phyloP scores from a whole-genome alignment of 1,284 basidiomycete species.

The Pseudozyma hubeiensis region DNA sequence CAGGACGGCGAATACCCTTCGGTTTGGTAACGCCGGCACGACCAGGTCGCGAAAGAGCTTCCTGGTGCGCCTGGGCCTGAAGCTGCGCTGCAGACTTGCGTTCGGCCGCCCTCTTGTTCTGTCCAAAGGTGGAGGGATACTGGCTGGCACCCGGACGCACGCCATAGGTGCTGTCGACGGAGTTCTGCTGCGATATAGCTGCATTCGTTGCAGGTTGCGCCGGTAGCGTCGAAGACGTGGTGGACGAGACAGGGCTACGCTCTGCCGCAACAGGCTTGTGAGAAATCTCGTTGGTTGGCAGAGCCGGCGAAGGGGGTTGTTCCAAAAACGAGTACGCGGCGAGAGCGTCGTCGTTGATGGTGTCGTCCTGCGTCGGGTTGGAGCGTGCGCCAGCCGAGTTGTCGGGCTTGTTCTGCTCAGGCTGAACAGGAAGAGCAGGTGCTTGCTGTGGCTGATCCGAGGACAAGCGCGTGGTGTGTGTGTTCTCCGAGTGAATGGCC shows the following conservation, averaged over 20 bases:
- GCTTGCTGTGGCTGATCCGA: conserved; percentile 28
- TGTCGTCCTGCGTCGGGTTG: conserved; percentile 30
- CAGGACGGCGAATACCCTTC: conserved; percentile 39
- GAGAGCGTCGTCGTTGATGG: conserved; percentile 56
- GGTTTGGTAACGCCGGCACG: conserved; percentile 43
- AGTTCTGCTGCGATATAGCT: background rate
- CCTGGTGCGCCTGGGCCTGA: conserved; percentile 59
- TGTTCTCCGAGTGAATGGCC: conserved; percentile 37
- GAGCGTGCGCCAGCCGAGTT: background rate
- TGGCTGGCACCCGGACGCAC: conserved; percentile 22
- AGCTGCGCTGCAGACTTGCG: conserved; percentile 62
- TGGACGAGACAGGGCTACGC: conserved; percentile 13
- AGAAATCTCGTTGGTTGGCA: conserved; percentile 18
- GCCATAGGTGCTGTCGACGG: conserved; percentile 14
- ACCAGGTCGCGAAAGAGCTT: conserved; percentile 56
- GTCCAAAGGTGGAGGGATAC: conserved; percentile 62
- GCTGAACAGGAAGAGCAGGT: conserved; percentile 5
- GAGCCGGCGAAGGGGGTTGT: conserved; percentile 56
- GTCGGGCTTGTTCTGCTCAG: conserved; percentile 12
- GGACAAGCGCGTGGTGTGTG: conserved; percentile 34
- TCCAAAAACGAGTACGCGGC: conserved; percentile 64
- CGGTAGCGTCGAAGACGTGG: background rate
- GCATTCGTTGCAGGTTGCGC: conserved; percentile 2
- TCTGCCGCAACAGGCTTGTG: conserved; percentile 12
- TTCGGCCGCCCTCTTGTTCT: conserved; percentile 56